phyloP scores from a whole-genome alignment of 2,329 filamentous ascomycete genomes.

The Calonectria leucothoes region DNA sequence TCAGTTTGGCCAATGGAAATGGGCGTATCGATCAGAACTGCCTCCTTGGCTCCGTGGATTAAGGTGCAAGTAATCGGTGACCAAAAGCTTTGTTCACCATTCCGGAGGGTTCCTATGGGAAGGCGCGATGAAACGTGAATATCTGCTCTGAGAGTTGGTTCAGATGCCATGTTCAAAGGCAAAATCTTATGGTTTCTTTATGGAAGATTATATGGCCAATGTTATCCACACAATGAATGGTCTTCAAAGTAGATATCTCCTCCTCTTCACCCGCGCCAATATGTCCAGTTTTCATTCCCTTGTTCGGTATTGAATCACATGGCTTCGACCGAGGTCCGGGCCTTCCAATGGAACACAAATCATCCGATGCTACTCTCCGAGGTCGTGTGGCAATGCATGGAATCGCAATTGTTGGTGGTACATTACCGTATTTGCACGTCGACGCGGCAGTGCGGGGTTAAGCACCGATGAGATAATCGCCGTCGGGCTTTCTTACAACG shows the following conservation, averaged over 20 bases:
- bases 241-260: neutral
- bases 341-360: neutral
- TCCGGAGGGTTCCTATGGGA: neutral
- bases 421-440: neutral
- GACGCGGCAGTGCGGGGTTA: neutral
- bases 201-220: too few relatives aligned
- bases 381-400: neutral
- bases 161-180: neutral
- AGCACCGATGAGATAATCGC: neutral
- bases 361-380: neutral
- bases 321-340: neutral
- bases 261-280: neutral
- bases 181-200: neutral
- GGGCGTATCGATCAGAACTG: conserved; percentile 13
- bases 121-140: neutral
- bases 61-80: conserved; percentile 16
- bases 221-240: too few relatives aligned
- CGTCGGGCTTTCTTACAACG: neutral
- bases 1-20: neutral
- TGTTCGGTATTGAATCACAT: neutral
- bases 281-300: neutral
- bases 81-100: neutral
- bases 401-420: neutral
- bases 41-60: neutral
- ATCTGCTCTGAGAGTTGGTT: neutral